A percentile compares a stretch with the other conserved stretches of the same genome.
Evolutionary conservation across 1,284 basidiomycete species (phyloP).

Genomic region (Pisolithus thermaeus): DNA sequence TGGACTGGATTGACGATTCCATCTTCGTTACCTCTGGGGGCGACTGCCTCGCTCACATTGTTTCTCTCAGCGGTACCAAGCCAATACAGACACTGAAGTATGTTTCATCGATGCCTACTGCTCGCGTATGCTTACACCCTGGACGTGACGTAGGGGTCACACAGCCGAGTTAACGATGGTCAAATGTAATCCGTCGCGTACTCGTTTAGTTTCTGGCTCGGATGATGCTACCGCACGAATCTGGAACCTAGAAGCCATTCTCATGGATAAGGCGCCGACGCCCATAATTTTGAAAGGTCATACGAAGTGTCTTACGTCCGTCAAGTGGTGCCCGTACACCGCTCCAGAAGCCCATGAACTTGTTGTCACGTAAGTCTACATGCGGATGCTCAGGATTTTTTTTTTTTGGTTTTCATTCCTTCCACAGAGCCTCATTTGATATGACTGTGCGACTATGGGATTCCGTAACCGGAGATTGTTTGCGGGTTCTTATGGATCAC

Average conservation of each 20-base stretch:
- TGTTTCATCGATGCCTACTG: constrained; percentile 19
- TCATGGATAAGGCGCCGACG: constrained; percentile 21
- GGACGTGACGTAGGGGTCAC: constrained; percentile 52
- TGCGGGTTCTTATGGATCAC: constrained; percentile 63
- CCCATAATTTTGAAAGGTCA: constrained; percentile 58
- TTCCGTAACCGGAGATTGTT: constrained; percentile 64
- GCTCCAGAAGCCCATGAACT: constrained; percentile 45
- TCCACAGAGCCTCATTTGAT: constrained; percentile 67
- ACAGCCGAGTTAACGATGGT: constrained; percentile 75
- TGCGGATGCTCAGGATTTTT: background rate
- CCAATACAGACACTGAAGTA: constrained; percentile 56
- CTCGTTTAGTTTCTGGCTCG: constrained; percentile 70
- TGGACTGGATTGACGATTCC: constrained; percentile 72
- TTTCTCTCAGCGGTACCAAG: constrained; percentile 44
- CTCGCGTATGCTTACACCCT: constrained; percentile 1
- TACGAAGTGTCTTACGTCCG: constrained; percentile 55
- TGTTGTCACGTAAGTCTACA: constrained; percentile 58
- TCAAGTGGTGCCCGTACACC: constrained; percentile 65
- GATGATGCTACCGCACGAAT: constrained; percentile 75
- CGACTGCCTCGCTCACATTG: constrained; percentile 58
- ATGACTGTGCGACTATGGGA: constrained; percentile 74
- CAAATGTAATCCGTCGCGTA: constrained; percentile 59
- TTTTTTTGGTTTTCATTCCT: constrained; percentile 5
- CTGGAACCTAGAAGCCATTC: constrained; percentile 51
- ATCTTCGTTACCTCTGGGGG: constrained; percentile 73